phyloP scores from a whole-genome alignment of 2,329 filamentous ascomycete genomes.

The Aplosporella prunicola region DNA sequence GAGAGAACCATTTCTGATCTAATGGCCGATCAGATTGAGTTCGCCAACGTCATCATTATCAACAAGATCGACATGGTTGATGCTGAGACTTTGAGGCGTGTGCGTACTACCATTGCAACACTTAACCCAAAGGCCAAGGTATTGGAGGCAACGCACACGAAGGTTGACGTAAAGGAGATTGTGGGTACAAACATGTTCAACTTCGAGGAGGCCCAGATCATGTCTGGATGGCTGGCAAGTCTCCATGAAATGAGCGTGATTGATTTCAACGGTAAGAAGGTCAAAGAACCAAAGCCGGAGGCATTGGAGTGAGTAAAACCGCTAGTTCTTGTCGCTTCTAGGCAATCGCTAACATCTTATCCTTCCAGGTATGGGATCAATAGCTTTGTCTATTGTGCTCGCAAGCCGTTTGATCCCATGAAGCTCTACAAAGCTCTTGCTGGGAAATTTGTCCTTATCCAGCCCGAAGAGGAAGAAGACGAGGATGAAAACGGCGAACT shows the following conservation, averaged over 20 bases:
- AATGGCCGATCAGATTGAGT: slow-evolving; percentile 70
- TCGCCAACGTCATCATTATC: slow-evolving; percentile 62
- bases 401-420: slow-evolving; percentile 34
- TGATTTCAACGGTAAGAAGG: slow-evolving; percentile 43
- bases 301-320: slow-evolving; percentile 48
- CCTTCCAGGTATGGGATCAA: slow-evolving; percentile 51
- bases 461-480: slow-evolving; percentile 27
- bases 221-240: slow-evolving; percentile 61
- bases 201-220: slow-evolving; percentile 53
- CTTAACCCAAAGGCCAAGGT: slow-evolving; percentile 60
- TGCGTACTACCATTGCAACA: slow-evolving; percentile 47
- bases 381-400: slow-evolving; percentile 58
- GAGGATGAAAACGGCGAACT: slow-evolving; percentile 25
- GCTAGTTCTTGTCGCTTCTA: background rate
- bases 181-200: slow-evolving; percentile 58
- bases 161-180: slow-evolving; percentile 52
- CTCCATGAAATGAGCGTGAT: slow-evolving; percentile 58
- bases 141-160: slow-evolving; percentile 49
- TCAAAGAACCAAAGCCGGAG: slow-evolving; percentile 57
- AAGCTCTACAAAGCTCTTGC: slow-evolving; percentile 32
- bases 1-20: slow-evolving; percentile 65
- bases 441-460: slow-evolving; percentile 35
- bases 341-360: background rate
- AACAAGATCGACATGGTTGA: slow-evolving; percentile 61
- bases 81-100: slow-evolving; percentile 35